phyloP scores from a whole-genome alignment of 1,284 basidiomycete species.

The Naganishia albida region DNA sequence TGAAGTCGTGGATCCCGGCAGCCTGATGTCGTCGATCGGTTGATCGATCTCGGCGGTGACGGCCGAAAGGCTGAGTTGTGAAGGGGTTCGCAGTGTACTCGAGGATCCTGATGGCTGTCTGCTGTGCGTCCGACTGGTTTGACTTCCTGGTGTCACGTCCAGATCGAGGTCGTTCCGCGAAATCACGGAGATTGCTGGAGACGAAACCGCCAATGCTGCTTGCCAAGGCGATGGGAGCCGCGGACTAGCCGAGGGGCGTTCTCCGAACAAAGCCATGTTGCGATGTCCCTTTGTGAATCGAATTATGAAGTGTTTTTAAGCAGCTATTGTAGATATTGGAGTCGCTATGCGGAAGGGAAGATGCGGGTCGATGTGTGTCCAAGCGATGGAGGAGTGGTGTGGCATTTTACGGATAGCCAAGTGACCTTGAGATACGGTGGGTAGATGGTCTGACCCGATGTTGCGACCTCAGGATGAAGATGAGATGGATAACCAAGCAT shows the following conservation, averaged over 20 bases:
- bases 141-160: slow-evolving; percentile 1
- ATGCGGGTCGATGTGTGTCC: slow-evolving; percentile 13
- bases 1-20: background rate
- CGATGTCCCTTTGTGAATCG: background rate
- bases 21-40: background rate
- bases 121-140: background rate
- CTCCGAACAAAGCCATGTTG: slow-evolving; percentile 26
- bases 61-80: slow-evolving; percentile 20
- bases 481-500: too few relatives aligned
- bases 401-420: slow-evolving; percentile 12
- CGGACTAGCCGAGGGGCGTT: slow-evolving; percentile 27
- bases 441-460: too few relatives aligned
- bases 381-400: background rate
- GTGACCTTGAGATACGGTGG: too few relatives aligned
- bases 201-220: slow-evolving; percentile 26
- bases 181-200: slow-evolving; percentile 20
- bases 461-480: too few relatives aligned
- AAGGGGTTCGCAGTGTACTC: slow-evolving; percentile 8
- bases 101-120: slow-evolving; percentile 2
- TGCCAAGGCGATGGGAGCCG: slow-evolving; percentile 32
- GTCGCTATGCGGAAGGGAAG: slow-evolving; percentile 21
- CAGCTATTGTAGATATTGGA: slow-evolving; percentile 18
- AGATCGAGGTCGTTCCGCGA: slow-evolving; percentile 12
- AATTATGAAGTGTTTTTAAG: background rate
- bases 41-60: background rate